Percentiles rank a stretch among this genome's conserved stretches.
phyloP scores from a whole-genome alignment of 805 yeast genomes.

The Candida golubevii region DNA sequence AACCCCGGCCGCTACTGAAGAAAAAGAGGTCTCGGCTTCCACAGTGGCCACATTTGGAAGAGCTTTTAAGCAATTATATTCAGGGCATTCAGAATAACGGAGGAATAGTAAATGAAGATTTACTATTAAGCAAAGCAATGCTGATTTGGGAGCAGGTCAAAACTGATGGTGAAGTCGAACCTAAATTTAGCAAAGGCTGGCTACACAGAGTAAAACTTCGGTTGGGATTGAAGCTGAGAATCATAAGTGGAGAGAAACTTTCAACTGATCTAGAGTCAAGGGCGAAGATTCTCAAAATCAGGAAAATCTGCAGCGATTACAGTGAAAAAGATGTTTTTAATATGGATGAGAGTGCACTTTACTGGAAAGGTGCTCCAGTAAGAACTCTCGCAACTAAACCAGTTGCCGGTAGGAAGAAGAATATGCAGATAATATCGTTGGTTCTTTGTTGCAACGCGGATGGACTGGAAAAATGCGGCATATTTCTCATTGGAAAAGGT shows the following conservation, averaged over 20 bases:
- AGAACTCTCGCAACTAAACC: not conserved
- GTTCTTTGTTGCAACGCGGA: constrained; percentile 2
- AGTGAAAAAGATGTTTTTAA: not conserved
- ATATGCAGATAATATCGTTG: not conserved
- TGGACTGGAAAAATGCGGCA: constrained; percentile 1
- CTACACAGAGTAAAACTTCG: not conserved
- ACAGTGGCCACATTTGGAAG: not conserved
- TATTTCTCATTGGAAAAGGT: not conserved
- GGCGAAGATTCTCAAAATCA: not conserved
- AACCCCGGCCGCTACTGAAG: not conserved
- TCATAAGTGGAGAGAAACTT: not conserved
- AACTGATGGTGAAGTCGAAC: not conserved
- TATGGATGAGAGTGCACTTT: constrained; percentile 3
- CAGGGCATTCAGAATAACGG: not conserved
- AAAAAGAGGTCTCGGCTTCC: not conserved
- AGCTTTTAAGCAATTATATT: no score
- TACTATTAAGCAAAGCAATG: not conserved
- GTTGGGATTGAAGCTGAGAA: not conserved
- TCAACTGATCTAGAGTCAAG: not conserved
- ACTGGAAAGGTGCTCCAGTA: not conserved
- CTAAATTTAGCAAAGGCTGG: not conserved
- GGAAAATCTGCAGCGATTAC: not conserved
- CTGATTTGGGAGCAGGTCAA: not conserved
- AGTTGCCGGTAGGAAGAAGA: not conserved
- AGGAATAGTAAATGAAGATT: not conserved